Percentiles rank a stretch among this genome's conserved stretches.
Evolutionary conservation across 2,329 filamentous ascomycete genomes (phyloP).

Genomic region (Scedosporium minutisporum): DNA sequence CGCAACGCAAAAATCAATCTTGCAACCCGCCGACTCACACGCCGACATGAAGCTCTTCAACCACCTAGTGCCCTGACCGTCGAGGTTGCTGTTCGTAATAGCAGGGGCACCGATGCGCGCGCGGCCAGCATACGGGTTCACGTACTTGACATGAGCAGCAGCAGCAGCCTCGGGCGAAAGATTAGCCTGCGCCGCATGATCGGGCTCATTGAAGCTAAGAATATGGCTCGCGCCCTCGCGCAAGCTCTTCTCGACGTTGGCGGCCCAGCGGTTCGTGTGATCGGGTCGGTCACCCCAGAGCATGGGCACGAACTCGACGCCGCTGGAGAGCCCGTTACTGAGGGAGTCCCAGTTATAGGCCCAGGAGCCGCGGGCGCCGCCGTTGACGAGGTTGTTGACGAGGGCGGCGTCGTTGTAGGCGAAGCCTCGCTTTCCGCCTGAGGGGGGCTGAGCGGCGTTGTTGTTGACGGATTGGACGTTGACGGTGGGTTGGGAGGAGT

Average conservation of each 20-base stretch:
- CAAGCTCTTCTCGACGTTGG: constrained; percentile 42
- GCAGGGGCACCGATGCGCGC: constrained; percentile 48
- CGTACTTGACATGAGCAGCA: constrained; percentile 38
- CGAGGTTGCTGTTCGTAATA: constrained; percentile 47
- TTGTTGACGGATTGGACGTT: constrained; percentile 8
- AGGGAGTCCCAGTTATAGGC: constrained; percentile 59
- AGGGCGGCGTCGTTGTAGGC: constrained; percentile 54
- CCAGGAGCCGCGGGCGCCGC: constrained; percentile 37
- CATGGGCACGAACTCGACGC: constrained; percentile 55
- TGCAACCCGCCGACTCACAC: constrained; percentile 39
- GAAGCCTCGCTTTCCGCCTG: constrained; percentile 52
- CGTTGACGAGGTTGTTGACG: constrained; percentile 36
- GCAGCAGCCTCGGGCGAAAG: constrained; percentile 42
- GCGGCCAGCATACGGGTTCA: constrained; percentile 45
- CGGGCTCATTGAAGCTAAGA: constrained; percentile 65
- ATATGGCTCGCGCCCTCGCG: constrained; percentile 43
- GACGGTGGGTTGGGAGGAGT: background rate
- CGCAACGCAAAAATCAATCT: constrained; percentile 49
- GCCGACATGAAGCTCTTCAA: constrained; percentile 40
- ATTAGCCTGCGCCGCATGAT: constrained; percentile 50
- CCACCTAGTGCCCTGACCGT: constrained; percentile 46
- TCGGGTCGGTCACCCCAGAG: constrained; percentile 45
- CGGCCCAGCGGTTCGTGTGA: constrained; percentile 39
- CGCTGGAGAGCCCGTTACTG: constrained; percentile 29
- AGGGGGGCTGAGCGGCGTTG: constrained; percentile 14